A percentile compares a stretch with the other conserved stretches of the same genome.
These are phyloP conservation scores for Porphyrellus cyaneotinctus DNA, from an alignment of 768 basidiomycete species.

Conservation along the genomic window DNA sequence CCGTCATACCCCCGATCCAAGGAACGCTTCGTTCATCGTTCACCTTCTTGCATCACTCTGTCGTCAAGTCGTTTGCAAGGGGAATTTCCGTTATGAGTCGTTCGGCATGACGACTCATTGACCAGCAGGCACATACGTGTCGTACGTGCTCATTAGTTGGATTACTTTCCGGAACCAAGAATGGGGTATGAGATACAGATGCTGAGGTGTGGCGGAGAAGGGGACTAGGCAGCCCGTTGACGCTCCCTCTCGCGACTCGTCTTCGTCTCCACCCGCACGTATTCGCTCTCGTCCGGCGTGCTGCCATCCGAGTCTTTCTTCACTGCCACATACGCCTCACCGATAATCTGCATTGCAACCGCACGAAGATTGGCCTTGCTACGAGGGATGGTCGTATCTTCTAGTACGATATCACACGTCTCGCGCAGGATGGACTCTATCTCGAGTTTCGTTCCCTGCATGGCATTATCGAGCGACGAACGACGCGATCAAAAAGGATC, in stretches of 20 bases:
- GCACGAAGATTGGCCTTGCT: conserved; percentile 69
- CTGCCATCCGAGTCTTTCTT: conserved; percentile 52
- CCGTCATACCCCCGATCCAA: not conserved
- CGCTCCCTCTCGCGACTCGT: conserved; percentile 49
- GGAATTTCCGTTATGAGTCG: not conserved
- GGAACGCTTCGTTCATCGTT: not conserved
- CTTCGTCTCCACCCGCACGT: conserved; percentile 78
- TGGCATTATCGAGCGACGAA: not conserved
- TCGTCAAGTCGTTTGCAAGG: not conserved
- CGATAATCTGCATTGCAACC: conserved; percentile 77
- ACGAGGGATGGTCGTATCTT: conserved; percentile 48
- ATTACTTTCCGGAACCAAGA: conserved; percentile 4
- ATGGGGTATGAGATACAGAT: conserved; percentile 10
- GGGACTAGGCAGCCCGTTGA: conserved; percentile 19
- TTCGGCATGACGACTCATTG: not conserved
- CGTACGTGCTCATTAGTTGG: not conserved
- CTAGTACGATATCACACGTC: conserved; percentile 78
- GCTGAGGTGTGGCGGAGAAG: not conserved
- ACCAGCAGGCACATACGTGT: not conserved
- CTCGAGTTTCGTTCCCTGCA: conserved; percentile 84
- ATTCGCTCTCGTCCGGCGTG: conserved; percentile 62
- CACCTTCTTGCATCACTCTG: not conserved
- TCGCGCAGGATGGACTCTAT: conserved; percentile 86
- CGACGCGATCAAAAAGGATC: not conserved
- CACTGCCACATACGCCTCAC: conserved; percentile 70